Evolutionary conservation across 2,329 filamentous ascomycete species (phyloP).

Genomic region (Talaromyces sp.): DNA sequence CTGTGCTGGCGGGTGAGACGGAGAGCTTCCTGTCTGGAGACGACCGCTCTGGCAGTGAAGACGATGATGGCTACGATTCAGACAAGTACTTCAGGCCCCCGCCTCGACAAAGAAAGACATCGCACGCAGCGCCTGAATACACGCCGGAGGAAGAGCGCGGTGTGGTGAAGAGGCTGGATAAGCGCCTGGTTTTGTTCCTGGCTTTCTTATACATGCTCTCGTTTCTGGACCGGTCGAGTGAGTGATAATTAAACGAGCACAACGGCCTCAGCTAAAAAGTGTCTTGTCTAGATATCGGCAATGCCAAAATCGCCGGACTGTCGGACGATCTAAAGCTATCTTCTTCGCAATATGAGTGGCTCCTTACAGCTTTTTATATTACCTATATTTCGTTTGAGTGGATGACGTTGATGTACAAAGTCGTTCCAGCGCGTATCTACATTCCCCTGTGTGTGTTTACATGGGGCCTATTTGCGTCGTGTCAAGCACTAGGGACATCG

Average conservation of each 20-base stretch:
- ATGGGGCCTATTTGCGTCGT: constrained; percentile 74
- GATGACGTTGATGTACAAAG: constrained; percentile 60
- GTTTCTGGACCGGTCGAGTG: constrained; percentile 82
- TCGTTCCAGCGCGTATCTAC: constrained; percentile 58
- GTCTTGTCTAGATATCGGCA: constrained; percentile 48
- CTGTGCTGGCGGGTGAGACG: not conserved
- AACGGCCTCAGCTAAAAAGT: not conserved
- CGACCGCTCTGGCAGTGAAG: constrained; percentile 14
- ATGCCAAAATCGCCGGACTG: constrained; percentile 58
- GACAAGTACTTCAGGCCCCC: constrained; percentile 17
- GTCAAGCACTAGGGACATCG: constrained; percentile 63
- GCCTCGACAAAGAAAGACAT: constrained; percentile 20
- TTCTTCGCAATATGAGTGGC: constrained; percentile 55
- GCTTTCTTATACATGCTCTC: constrained; percentile 77
- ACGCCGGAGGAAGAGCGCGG: constrained; percentile 63
- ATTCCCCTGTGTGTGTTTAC: constrained; percentile 59
- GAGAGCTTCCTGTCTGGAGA: constrained; percentile 9
- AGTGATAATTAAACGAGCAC: constrained; percentile 21
- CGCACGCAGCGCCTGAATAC: constrained; percentile 16
- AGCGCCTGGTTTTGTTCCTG: constrained; percentile 72
- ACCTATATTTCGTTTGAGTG: constrained; percentile 62
- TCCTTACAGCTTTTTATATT: constrained; percentile 59
- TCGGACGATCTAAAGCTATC: constrained; percentile 50
- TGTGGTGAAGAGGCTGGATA: constrained; percentile 71
- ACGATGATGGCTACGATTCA: constrained; percentile 19